Evolutionary conservation across 2,329 filamentous ascomycete genomes (phyloP).

Genomic region (Shiraia bambusicola): DNA sequence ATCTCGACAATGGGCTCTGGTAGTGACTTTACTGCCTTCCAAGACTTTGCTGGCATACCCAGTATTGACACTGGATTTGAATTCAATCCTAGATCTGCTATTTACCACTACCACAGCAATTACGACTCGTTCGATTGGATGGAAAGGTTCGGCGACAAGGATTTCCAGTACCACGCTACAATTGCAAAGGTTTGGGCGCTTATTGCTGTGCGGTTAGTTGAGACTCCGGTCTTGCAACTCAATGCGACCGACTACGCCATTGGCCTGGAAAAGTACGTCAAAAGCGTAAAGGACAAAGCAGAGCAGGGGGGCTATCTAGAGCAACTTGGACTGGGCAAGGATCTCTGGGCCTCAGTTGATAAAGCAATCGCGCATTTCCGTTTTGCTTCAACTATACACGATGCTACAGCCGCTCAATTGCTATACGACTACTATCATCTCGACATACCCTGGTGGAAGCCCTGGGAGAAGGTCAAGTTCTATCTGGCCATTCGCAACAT

Average conservation of each 20-base stretch:
- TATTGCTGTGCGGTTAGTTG: slow-evolving; percentile 49
- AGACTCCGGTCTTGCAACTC: slow-evolving; percentile 51
- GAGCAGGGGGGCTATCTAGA: slow-evolving; percentile 9
- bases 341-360: slow-evolving; percentile 52
- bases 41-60: slow-evolving; percentile 55
- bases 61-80: slow-evolving; percentile 52
- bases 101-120: slow-evolving; percentile 80
- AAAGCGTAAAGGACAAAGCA: slow-evolving; percentile 43
- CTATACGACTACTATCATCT: slow-evolving; percentile 48
- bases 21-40: slow-evolving; percentile 56
- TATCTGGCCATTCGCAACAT: slow-evolving; percentile 63
- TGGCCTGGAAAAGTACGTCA: slow-evolving; percentile 47
- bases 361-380: slow-evolving; percentile 52
- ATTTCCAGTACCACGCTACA: slow-evolving; percentile 59
- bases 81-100: slow-evolving; percentile 43
- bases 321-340: slow-evolving; percentile 28
- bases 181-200: slow-evolving; percentile 51
- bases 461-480: slow-evolving; percentile 66
- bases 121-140: slow-evolving; percentile 87
- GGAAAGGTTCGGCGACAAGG: slow-evolving; percentile 70
- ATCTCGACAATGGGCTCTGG: slow-evolving; percentile 59
- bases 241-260: slow-evolving; percentile 51
- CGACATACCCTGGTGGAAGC: slow-evolving; percentile 75
- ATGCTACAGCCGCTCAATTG: slow-evolving; percentile 52
- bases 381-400: slow-evolving; percentile 53